These are phyloP conservation scores for Phycomyces nitens DNA, from an alignment of 192 early-diverging fungal species.

Conservation along the genomic window DNA sequence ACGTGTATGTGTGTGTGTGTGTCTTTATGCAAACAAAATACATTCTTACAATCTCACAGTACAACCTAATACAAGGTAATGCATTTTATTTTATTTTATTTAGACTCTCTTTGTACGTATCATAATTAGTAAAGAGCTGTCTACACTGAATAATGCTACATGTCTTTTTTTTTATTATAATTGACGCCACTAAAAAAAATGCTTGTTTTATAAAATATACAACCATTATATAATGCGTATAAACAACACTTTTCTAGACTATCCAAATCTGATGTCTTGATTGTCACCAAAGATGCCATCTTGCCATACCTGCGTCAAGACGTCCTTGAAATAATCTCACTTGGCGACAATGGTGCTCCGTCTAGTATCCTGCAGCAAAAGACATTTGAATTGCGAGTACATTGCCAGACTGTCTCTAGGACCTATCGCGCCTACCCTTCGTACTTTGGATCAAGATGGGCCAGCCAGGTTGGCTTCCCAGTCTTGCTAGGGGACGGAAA, in stretches of 20 bases:
- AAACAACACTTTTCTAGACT: slow-evolving; percentile 4
- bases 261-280: not conserved
- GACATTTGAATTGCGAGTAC: not conserved
- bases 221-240: too few species aligned
- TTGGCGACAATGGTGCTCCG: too few species aligned
- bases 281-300: slow-evolving; percentile 3
- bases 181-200: too few species aligned
- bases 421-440: not conserved
- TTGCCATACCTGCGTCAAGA: slow-evolving; percentile 5
- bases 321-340: slow-evolving; percentile 1
- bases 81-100: not conserved
- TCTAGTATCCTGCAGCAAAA: too few species aligned
- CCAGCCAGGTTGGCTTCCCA: not conserved
- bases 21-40: too few species aligned
- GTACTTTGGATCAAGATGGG: not conserved
- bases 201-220: too few species aligned
- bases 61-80: slow-evolving; percentile 2
- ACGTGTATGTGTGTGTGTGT: not conserved
- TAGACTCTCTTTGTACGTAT: not conserved
- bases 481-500: not conserved
- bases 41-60: not conserved
- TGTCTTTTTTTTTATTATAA: too few species aligned
- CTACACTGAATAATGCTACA: too few species aligned
- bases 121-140: not conserved
- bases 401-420: not conserved